Conservation (phyloP, 495 filamentous ascomycete species). For the Tuber brumale region DNA sequence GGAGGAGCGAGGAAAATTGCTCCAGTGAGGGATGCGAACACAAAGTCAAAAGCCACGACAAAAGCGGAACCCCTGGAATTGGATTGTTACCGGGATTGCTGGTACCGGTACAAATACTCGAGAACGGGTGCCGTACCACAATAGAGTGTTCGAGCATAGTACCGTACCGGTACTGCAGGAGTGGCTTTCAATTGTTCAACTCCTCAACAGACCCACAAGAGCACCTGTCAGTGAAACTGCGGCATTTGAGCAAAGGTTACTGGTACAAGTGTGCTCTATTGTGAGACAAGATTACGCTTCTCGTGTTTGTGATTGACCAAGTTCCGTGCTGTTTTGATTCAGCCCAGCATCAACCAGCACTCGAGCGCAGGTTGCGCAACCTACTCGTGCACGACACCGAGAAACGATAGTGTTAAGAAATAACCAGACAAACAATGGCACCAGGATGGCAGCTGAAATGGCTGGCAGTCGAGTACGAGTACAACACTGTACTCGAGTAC, state of each 20-base stretch:
- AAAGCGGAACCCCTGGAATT: not conserved
- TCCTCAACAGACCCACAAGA: not conserved
- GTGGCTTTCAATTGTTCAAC: not conserved
- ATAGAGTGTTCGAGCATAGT: too few relatives aligned
- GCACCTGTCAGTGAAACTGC: not conserved
- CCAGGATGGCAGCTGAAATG: not conserved
- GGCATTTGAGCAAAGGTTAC: not conserved
- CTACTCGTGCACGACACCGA: not conserved
- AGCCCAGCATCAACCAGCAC: not conserved
- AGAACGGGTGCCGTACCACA: too few relatives aligned
- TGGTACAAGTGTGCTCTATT: not conserved
- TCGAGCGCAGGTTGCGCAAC: not conserved
- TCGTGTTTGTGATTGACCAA: not conserved
- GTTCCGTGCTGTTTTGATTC: not conserved
- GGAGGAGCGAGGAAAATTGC: not conserved
- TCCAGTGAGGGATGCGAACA: not conserved
- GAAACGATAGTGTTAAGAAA: not conserved
- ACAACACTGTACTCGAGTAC: too few relatives aligned
- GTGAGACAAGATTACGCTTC: not conserved
- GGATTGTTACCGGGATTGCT: not conserved
- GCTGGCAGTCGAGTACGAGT: too few relatives aligned
- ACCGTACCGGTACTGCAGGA: not conserved
- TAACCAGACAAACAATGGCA: not conserved
- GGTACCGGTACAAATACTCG: not conserved
- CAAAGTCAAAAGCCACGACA: not conserved